Percentiles rank a stretch among this genome's conserved stretches.
These are phyloP conservation scores for Aureobasidium sp. DNA, from an alignment of 2,329 filamentous ascomycete genomes.

Conservation along the genomic window DNA sequence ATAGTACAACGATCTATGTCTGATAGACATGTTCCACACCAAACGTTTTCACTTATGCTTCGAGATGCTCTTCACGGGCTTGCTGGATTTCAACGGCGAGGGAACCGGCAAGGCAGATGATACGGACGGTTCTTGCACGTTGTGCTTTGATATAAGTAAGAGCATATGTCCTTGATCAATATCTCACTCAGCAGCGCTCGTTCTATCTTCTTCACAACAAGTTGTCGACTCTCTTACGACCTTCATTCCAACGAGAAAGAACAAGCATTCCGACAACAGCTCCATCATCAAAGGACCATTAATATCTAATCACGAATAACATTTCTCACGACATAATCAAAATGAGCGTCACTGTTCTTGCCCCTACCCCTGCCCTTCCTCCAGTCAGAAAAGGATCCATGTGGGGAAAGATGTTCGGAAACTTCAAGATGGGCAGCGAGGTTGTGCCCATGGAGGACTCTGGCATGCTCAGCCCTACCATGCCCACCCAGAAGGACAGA, in stretches of 20 bases:
- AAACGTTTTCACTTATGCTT: neutral
- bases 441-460: neutral
- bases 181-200: constrained; percentile 8
- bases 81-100: neutral
- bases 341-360: constrained; percentile 6
- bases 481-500: neutral
- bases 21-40: constrained; percentile 12
- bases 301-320: neutral
- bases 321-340: constrained; percentile 4
- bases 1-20: constrained; percentile 10
- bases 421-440: constrained; percentile 8
- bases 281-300: neutral
- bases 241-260: neutral
- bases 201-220: neutral
- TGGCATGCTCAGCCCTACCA: neutral
- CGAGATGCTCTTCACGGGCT: neutral
- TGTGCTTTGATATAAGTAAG: constrained; percentile 13
- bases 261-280: constrained; percentile 4
- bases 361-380: constrained; percentile 10
- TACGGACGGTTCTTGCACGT: constrained; percentile 9
- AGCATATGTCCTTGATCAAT: neutral
- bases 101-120: constrained; percentile 9
- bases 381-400: neutral
- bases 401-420: constrained; percentile 10
- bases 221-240: neutral